phyloP scores from a whole-genome alignment of 2,329 filamentous ascomycete genomes.

The Cercospora sp. region DNA sequence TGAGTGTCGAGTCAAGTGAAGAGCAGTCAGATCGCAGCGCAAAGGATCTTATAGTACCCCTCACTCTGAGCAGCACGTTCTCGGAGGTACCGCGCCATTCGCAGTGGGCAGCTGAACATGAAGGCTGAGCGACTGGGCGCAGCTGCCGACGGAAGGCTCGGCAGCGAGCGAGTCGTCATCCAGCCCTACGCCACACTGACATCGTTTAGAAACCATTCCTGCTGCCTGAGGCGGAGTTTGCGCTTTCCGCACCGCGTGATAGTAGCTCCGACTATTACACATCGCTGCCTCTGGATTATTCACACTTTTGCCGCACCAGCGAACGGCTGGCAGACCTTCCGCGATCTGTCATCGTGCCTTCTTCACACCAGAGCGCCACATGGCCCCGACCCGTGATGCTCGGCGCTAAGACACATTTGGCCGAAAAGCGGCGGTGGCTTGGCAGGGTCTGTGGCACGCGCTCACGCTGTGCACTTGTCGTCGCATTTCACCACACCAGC shows the following conservation, averaged over 20 bases:
- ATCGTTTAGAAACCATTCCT: not conserved
- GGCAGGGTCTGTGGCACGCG: not conserved
- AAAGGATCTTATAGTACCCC: slow-evolving; percentile 16
- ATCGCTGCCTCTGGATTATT: not conserved
- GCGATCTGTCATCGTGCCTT: not conserved
- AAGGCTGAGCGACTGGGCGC: slow-evolving; percentile 11
- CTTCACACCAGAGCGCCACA: not conserved
- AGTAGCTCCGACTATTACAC: not conserved
- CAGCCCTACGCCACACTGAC: not conserved
- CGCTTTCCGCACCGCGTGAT: not conserved
- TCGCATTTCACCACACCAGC: not conserved
- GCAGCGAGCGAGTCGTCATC: not conserved
- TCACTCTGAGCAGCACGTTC: slow-evolving; percentile 4
- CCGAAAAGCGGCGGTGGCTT: not conserved
- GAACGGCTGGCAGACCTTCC: not conserved
- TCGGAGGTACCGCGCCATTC: not conserved
- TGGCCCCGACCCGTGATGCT: not conserved
- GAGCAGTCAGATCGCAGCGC: slow-evolving; percentile 1
- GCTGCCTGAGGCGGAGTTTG: not conserved
- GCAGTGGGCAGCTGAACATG: slow-evolving; percentile 11
- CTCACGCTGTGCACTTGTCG: not conserved
- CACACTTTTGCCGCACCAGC: not conserved
- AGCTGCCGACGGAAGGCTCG: not conserved
- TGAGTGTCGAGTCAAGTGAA: not conserved
- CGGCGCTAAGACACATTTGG: not conserved